A percentile compares a stretch with the other conserved stretches of the same genome.
phyloP scores from a whole-genome alignment of 2,329 filamentous ascomycete species.

The Talaromyces sp. region DNA sequence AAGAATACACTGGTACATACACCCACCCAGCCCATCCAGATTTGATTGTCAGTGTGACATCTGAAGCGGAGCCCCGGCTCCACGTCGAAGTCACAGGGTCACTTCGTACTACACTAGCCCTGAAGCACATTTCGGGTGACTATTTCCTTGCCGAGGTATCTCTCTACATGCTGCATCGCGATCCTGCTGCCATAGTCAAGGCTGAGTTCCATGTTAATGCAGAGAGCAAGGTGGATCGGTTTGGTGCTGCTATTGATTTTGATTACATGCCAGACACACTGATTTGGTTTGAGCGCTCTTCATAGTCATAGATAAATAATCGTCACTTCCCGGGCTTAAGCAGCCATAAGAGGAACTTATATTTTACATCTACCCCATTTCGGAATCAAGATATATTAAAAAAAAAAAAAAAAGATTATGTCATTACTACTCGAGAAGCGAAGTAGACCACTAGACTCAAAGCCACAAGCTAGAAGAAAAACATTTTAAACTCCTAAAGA shows the following conservation, averaged over 20 bases:
- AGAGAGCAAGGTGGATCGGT: background rate
- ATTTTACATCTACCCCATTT: background rate
- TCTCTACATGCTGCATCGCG: background rate
- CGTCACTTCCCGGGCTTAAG: background rate
- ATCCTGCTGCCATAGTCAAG: background rate
- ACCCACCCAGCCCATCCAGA: conserved; percentile 4
- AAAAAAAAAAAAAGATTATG: no score
- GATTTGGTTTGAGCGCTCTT: conserved; percentile 4
- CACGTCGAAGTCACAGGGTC: background rate
- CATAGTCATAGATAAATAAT: background rate
- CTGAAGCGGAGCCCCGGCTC: background rate
- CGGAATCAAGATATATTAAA: background rate
- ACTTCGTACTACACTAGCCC: background rate
- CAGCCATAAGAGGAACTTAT: background rate
- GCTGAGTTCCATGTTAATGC: conserved; percentile 3
- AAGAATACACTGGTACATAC: conserved; percentile 1
- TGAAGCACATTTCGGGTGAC: conserved; percentile 4
- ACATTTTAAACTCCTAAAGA: background rate
- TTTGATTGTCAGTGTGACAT: conserved; percentile 1
- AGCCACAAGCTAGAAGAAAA: no score
- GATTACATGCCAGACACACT: conserved; percentile 4
- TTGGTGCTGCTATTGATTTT: conserved; percentile 6
- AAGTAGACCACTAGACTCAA: no score
- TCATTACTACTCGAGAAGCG: no score
- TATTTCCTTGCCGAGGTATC: conserved; percentile 5